These are phyloP conservation scores for Camptophora hylomeconis DNA, from an alignment of 2,329 filamentous ascomycete genomes.

Conservation along the genomic window DNA sequence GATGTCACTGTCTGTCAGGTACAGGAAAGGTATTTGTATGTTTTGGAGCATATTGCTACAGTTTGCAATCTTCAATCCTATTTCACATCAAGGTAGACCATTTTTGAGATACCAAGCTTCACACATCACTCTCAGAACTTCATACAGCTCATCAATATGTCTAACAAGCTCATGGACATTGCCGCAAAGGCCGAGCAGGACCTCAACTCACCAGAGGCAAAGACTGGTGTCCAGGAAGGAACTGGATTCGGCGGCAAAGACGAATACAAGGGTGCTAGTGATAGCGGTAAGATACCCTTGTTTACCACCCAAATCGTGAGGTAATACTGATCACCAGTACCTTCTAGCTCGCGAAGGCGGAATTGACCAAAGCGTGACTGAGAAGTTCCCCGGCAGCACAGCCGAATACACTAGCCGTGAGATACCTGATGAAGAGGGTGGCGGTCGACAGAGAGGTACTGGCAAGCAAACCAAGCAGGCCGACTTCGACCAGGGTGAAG, in stretches of 20 bases:
- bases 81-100: no score
- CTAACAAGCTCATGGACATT: slow-evolving; percentile 14
- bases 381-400: slow-evolving; percentile 24
- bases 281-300: slow-evolving; percentile 27
- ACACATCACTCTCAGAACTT: no score
- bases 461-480: slow-evolving; percentile 23
- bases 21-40: no score
- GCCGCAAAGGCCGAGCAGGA: slow-evolving; percentile 26
- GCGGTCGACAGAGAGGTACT: slow-evolving; percentile 17
- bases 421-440: slow-evolving; percentile 30
- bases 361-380: slow-evolving; percentile 26
- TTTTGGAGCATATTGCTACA: no score
- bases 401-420: slow-evolving; percentile 28
- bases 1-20: no score
- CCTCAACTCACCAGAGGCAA: slow-evolving; percentile 27
- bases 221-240: slow-evolving; percentile 21
- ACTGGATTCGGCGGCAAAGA: slow-evolving; percentile 17
- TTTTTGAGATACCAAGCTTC: no score
- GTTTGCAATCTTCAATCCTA: no score
- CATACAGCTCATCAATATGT: no score
- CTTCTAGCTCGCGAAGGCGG: slow-evolving; percentile 24
- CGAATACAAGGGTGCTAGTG: slow-evolving; percentile 22
- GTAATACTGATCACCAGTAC: no score
- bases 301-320: neutral
- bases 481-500: slow-evolving; percentile 21